Conservation (phyloP, 1,139 yeast species). For the Lodderomyces metapsilosis region DNA sequence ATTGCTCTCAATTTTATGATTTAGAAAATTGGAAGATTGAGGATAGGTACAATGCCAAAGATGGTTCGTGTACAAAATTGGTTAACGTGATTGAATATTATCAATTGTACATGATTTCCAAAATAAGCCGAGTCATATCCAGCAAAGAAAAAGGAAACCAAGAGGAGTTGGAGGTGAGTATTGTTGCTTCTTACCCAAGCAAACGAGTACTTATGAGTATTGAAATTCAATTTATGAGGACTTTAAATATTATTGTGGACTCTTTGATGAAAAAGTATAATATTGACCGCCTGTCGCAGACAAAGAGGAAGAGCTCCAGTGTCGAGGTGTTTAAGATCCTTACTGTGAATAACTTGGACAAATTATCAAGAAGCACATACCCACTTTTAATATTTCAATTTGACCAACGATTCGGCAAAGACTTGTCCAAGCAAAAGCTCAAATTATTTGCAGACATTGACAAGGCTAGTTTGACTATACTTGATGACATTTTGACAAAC, state of each 20-base stretch:
- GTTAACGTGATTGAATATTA: constrained; percentile 38
- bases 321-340: constrained; percentile 38
- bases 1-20: constrained; percentile 47
- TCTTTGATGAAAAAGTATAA: constrained; percentile 44
- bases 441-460: constrained; percentile 46
- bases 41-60: constrained; percentile 10
- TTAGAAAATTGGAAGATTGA: constrained; percentile 43
- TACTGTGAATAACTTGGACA: constrained; percentile 48
- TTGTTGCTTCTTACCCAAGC: constrained; percentile 39
- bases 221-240: constrained; percentile 49
- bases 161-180: constrained; percentile 21
- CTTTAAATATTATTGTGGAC: constrained; percentile 42
- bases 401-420: constrained; percentile 37
- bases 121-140: constrained; percentile 26
- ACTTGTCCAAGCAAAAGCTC: constrained; percentile 38
- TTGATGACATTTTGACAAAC: constrained; percentile 41
- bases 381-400: constrained; percentile 35
- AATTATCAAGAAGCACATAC: constrained; percentile 31
- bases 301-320: constrained; percentile 14
- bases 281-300: constrained; percentile 26
- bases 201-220: constrained; percentile 42
- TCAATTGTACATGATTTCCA: constrained; percentile 35
- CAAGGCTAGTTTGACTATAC: constrained; percentile 40
- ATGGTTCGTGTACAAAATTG: constrained; percentile 32
- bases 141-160: constrained; percentile 13